phyloP scores from a whole-genome alignment of 805 yeast genomes.

The Starmera quercuum region DNA sequence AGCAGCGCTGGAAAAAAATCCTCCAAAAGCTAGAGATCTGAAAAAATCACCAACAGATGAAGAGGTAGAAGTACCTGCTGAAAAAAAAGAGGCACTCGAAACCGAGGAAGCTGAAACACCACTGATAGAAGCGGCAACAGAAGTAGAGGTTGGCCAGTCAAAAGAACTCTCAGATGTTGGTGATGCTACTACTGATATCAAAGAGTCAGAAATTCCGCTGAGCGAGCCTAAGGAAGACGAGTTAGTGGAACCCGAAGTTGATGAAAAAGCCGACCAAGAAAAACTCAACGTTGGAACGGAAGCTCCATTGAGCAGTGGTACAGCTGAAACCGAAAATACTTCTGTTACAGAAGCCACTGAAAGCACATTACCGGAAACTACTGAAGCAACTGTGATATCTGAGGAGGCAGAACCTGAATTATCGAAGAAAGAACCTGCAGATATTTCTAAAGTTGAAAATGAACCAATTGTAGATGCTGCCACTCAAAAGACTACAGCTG shows the following conservation, averaged over 20 bases:
- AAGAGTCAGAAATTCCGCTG: conserved; percentile 2
- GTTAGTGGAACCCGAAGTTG: conserved; percentile 5
- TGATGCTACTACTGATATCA: background rate
- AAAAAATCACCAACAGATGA: conserved; percentile 2
- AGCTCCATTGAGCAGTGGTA: background rate
- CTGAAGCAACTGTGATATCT: background rate
- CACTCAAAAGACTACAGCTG: background rate
- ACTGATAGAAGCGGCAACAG: background rate
- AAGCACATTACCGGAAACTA: background rate
- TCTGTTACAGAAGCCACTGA: background rate
- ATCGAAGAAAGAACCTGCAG: background rate
- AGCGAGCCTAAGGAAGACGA: conserved; percentile 1
- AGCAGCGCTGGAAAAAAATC: background rate
- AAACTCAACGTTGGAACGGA: background rate
- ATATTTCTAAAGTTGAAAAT: background rate
- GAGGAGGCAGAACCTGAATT: background rate
- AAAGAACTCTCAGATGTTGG: conserved; percentile 1
- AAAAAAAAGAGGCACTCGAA: background rate
- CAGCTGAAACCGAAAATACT: background rate
- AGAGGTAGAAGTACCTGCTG: conserved; percentile 1
- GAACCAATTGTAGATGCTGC: background rate
- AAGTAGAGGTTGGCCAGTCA: conserved; percentile 1
- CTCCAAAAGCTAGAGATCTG: conserved; percentile 1
- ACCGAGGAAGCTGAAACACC: background rate
- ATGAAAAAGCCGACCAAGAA: conserved; percentile 3